Base-by-base conservation (phyloP, 1,139 yeast genomes). In the Zygosaccharomyces pseudobailii region DNA sequence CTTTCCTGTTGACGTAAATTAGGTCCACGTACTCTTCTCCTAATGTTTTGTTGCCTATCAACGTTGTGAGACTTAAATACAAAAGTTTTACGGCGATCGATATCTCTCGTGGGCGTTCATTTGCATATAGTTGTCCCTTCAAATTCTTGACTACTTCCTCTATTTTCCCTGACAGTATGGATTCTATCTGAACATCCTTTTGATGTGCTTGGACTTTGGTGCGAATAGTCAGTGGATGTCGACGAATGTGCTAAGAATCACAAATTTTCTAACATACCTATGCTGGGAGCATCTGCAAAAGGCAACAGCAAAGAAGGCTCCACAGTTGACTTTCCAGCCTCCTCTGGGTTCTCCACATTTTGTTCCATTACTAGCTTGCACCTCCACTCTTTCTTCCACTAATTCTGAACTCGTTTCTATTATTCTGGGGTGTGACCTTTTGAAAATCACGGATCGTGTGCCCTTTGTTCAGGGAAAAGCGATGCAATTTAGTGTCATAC, bases 21-120 rank as follows among this genome's bases (percentile, higher is more conserved):
- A 90, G 71, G 66, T 90, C 96, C 17, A 90, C 92, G 65, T 90
- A 90, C 66, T 92, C 97, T 63, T 90, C 97, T 0, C 98, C 98
- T 30, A 90, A 70, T 0, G 97, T 90, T 48, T 94, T 73, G 4
- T 87, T 80, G 0, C 94, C 92, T 4, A 79, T 53, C 13, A 85
- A 65, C 0, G 96, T 88, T 0, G 97, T 90, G 33, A 87, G 69
- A 2, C 74, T 70, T 24, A 87, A 71, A 59, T 90, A 89, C 1
- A 82, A 45, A 2, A 83, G 68, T 47, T 82, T 79, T 4, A 86
- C 78, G 2, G 71, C 66, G 0, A 80, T 75, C 0, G 82, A 71
- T 23, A 89, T 72, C 56, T 84, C 88, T 42, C 79, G 75, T 1
- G 85, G 79, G 57, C 82, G 77, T 5, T 76, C 70, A 58, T 85